Evolutionary conservation across 352 stramenopile genomes (phyloP), one percentile per base, ranked within the genome.

Genomic region (Globisporangium acanthophoron): DNA sequence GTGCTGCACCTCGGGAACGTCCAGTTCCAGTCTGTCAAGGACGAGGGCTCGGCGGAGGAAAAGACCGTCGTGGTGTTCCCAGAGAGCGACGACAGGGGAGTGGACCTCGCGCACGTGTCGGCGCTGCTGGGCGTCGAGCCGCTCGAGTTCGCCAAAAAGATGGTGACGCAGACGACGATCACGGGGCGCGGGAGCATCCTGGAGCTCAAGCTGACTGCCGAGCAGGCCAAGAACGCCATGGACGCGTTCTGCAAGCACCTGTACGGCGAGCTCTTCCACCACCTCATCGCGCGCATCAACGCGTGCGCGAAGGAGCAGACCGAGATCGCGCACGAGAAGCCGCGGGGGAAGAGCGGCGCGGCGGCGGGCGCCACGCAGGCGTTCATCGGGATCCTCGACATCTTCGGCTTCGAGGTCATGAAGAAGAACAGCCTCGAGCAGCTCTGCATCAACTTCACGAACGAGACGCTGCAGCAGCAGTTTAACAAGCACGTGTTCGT

Each of bases 351-450:
- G 29, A 24, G 4, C 7, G n/a, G n/a, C 5, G 20, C 45, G 45
- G 3, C 44, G 33, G 29, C 56, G 49, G 18, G 24, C 24, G 24
- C 24, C 24, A 27, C 40, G 52, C 18, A 41, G 5, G 69, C 74
- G 1, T 93, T 92, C 24, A 94, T 96, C 50, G 88, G 86, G 12
- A 94, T 97, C 29, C 69, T 97, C 16, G 88, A 97, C 62, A 97
- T 97, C 45, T 97, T 97, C 61, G 88, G 88, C 11, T 96, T 97
- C 58, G 88, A 97, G 61, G 85, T 88, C 20, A 92, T 97, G 81
- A 68, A 85, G 52, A 75, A 70, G 44, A 97, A 97, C 70, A 93
- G 78, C 40, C 71, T 97, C 12, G 88, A 97, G 66, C 88, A 97
- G 53, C 64, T 97, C 5, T 94, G 87, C 58, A 96, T 97, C 70